Conservation (phyloP, 169 alveolate genomes). For the Gregarina niphandrodes region DNA sequence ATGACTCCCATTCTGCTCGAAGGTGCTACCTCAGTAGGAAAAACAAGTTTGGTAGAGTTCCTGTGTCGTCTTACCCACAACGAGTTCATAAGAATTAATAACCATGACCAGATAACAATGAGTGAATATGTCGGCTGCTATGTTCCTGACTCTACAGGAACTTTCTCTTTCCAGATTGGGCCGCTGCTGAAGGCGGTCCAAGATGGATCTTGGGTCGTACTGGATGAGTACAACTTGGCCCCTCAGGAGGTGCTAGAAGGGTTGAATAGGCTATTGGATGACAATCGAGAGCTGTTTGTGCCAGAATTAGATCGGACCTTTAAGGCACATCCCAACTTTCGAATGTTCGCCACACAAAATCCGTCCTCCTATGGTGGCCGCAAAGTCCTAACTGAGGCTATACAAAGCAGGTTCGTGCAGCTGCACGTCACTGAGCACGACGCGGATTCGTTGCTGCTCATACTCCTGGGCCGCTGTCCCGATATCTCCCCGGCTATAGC, state of each 20-base stretch:
- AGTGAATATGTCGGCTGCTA: constrained; percentile 93
- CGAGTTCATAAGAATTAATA: constrained; percentile 81
- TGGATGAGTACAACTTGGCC: constrained; percentile 96
- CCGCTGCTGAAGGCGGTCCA: constrained; percentile 82
- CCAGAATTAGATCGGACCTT: constrained; percentile 79
- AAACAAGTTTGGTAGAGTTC: constrained; percentile 83
- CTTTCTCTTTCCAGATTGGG: constrained; percentile 85
- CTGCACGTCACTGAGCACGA: constrained; percentile 70
- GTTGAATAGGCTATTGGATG: constrained; percentile 90
- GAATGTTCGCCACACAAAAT: constrained; percentile 95
- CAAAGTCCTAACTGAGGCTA: constrained; percentile 85
- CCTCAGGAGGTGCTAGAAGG: constrained; percentile 88
- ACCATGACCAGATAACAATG: constrained; percentile 93
- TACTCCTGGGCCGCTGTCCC: constrained; percentile 75
- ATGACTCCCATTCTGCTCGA: constrained; percentile 87
- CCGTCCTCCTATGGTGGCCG: constrained; percentile 98
- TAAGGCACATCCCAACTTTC: constrained; percentile 84
- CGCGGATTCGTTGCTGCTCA: constrained; percentile 59
- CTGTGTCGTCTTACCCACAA: constrained; percentile 75
- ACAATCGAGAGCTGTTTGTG: constrained; percentile 81
- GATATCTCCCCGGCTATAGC: constrained; percentile 68
- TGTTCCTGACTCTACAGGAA: constrained; percentile 58
- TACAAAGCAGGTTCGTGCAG: constrained; percentile 85
- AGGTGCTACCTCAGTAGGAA: constrained; percentile 99
- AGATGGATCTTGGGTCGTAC: constrained; percentile 90